A percentile compares a stretch with the other conserved stretches of the same genome.
phyloP scores from a whole-genome alignment of 164 flowering plant genomes.

The Liriodendron chinense region DNA sequence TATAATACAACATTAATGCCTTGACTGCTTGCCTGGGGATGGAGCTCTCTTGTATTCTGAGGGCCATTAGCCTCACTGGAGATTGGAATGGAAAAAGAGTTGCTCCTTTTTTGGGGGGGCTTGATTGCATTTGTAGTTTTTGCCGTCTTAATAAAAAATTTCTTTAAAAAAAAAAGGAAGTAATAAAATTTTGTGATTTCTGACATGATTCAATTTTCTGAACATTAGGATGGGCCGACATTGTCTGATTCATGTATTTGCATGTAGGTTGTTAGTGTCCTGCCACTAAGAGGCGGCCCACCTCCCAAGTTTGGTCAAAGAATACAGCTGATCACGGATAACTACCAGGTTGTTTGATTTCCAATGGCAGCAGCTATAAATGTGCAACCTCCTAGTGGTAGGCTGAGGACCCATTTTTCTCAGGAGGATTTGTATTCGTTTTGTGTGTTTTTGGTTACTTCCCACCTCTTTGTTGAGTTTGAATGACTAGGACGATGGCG shows the following conservation, averaged over 20 bases:
- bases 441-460: background rate
- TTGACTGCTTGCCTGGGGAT: background rate
- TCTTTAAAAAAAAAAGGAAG: background rate
- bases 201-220: background rate
- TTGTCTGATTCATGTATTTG: background rate
- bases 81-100: too few species aligned
- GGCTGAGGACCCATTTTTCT: background rate
- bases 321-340: slow-evolving; percentile 30
- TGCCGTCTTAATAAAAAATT: too few species aligned
- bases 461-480: background rate
- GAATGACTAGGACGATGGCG: background rate
- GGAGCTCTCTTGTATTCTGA: background rate
- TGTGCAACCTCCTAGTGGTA: background rate
- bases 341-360: slow-evolving; percentile 33
- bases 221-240: too few species aligned
- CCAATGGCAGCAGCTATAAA: slow-evolving; percentile 4
- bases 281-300: slow-evolving; percentile 27
- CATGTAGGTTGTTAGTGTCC: slow-evolving; percentile 24
- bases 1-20: background rate
- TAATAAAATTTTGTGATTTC: too few species aligned
- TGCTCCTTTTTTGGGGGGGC: too few species aligned
- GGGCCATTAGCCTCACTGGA: too few species aligned
- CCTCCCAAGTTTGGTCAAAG: slow-evolving; percentile 30
- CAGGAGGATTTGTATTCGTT: background rate
- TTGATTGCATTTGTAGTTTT: too few species aligned